Evolutionary conservation across 2,329 filamentous ascomycete species (phyloP), one percentile per base, ranked within the genome.

Genomic region (Alternaria arbusti): DNA sequence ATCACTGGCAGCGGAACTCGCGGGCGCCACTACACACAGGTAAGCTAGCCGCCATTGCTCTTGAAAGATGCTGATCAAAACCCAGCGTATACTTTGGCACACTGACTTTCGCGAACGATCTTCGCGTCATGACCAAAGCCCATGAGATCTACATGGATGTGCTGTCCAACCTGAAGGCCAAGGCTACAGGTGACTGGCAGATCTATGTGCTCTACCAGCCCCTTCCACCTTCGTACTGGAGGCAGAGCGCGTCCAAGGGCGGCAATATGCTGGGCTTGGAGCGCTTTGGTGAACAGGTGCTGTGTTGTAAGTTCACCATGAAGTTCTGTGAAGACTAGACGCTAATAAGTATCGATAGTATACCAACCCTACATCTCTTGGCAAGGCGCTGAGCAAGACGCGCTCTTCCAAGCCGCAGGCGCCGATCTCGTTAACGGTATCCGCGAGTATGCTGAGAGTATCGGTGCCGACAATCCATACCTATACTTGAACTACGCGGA

Each of bases 251-350:
- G 6, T 73, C 74, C 32, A 78, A 74, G 54, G 80, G 82, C 57
- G 81, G 80, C 44, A 82, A 82, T 64, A 76, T 84, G 51, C 72
- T 83, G 30, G 79, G 79, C 5, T 69, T 84, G 11, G 71, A 73
- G 28, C 70, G 70, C 3, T 73, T 73, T 46, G 57, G 61, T 13
- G 60, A 60, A 1, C 63, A 67, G 43, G 57, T 68, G 4, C 28
- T 70, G 23, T 71, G 71, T 47, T 26, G 72, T 73, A 55, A 70
- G 71, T 66, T 12, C 20, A 20, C 20, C 20, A 20, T 20, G 20
- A 20, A 20, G 2, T 5, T 4, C 13, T 3, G 3, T 13, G 1
- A 8, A 22, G 10, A 40, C 52, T 23, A 58, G 13, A 59, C 20
- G 17, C 32, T 56, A 17, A 40, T 22, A 1, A 40, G 36, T 40